phyloP scores from a whole-genome alignment of 148 eudicot genomes.

The Rhododendron mucronatum region DNA sequence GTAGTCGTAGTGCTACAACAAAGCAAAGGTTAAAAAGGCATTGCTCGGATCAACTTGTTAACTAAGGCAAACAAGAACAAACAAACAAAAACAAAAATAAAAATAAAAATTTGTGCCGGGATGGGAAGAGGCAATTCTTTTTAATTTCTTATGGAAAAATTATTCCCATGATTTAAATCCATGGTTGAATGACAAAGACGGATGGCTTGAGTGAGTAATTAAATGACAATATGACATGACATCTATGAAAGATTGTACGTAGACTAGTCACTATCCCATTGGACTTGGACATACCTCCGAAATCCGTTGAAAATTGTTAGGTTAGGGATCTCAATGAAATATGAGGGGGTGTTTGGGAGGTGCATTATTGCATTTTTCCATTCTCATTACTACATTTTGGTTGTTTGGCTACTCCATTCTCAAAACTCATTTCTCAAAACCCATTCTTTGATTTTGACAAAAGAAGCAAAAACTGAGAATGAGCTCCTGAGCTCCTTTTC shows the following conservation, averaged over 20 bases:
- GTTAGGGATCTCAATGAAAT: neutral
- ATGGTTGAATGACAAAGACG: neutral
- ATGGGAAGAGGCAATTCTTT: neutral
- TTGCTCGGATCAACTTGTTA: neutral
- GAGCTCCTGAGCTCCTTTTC: no score
- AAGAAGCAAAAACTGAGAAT: no score
- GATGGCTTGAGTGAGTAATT: neutral
- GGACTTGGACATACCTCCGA: neutral
- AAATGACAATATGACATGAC: neutral
- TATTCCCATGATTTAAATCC: neutral
- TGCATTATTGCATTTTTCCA: no score
- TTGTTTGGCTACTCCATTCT: no score
- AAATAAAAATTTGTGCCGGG: neutral
- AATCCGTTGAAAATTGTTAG: neutral
- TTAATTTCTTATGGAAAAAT: neutral
- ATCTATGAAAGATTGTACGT: neutral
- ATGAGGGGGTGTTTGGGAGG: no score
- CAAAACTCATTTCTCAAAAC: no score
- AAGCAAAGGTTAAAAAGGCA: neutral
- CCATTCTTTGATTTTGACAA: no score
- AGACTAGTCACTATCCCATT: neutral
- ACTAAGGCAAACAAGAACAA: neutral
- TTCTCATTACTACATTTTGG: no score
- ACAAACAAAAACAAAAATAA: neutral
- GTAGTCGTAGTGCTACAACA: neutral